Base-by-base conservation (phyloP, 805 yeast species). In the Metschnikowia matae region DNA sequence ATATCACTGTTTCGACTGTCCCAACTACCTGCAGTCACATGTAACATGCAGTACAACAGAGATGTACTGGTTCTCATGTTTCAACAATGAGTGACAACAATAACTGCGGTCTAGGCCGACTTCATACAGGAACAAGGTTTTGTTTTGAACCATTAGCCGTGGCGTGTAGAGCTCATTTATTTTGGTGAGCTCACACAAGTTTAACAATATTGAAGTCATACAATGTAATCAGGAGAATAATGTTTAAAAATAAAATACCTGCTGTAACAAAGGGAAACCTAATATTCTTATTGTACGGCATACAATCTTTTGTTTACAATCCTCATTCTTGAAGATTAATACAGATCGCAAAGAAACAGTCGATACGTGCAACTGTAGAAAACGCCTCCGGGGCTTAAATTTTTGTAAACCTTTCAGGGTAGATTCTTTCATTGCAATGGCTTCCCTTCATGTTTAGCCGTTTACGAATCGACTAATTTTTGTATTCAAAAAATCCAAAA, bases 291-390 rank as follows among this genome's bases (percentile, higher is more conserved):
- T 6, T 6, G 15, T 40, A 17, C 44, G 17, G 44, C 36, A 41
- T 15, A 17, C n/a, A 40, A 18, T 4, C 20, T 18, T 41, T 41
- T 42, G 45, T 42, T 42, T 42, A 42, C 38, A 41, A 41, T 26
- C 36, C 36, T 32, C 37, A 18, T 32, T 31, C 14, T 15, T 13
- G 18, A n/a, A 39, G 34, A 42, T n/a, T 31, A 42, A 42, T 33
- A 42, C 45, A 42, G 45, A 42, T n/a, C 38, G 31, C 37, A 42
- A 42, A 3, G 4, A n/a, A n/a, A 33, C 21, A 15, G 15, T 39
- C n/a, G 17, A 36, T 8, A 34, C 11, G 15, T n/a, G 11, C 38
- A n/a, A 10, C 4, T 0, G 13, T 36, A 11, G 38, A 15, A 8
- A 7, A 4, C n/a, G 6, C 4, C 6, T n/a, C 23, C 10, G 21